Conservation (phyloP, 371 early-diverging fungal species). For the Mucor indicus region DNA sequence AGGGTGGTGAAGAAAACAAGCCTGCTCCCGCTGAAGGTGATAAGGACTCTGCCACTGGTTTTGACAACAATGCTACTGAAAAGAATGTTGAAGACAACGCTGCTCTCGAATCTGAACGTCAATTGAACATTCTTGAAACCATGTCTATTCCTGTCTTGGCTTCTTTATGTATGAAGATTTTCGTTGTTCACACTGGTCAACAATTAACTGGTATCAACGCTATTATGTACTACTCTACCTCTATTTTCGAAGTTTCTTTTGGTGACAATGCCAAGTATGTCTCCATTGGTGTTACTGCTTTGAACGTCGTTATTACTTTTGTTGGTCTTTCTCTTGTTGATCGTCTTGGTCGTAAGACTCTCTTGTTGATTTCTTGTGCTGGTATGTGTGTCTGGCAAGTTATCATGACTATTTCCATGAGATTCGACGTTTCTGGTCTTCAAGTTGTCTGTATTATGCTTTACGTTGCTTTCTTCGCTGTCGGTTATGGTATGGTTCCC, state of each 20-base stretch:
- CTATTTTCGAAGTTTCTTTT: constrained; percentile 38
- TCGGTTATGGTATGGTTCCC: constrained; percentile 84
- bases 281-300: constrained; percentile 39
- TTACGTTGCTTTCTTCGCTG: constrained; percentile 78
- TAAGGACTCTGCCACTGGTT: constrained; percentile 17
- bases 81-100: constrained; percentile 20
- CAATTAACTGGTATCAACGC: constrained; percentile 73
- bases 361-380: constrained; percentile 49
- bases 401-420: constrained; percentile 38
- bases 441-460: constrained; percentile 70
- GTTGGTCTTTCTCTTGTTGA: constrained; percentile 55
- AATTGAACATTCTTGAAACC: constrained; percentile 29
- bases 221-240: constrained; percentile 60
- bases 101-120: constrained; percentile 23
- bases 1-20: constrained; percentile 21
- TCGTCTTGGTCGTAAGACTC: constrained; percentile 57
- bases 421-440: constrained; percentile 44
- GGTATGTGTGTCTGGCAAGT: constrained; percentile 46
- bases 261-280: constrained; percentile 34
- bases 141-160: constrained; percentile 33
- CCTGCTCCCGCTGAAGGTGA: constrained; percentile 10
- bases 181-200: constrained; percentile 52
- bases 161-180: constrained; percentile 42
- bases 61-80: constrained; percentile 11
- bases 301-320: constrained; percentile 53